Conservation (phyloP, 441 rosid genomes). For the Arabidopsis hybrid region DNA sequence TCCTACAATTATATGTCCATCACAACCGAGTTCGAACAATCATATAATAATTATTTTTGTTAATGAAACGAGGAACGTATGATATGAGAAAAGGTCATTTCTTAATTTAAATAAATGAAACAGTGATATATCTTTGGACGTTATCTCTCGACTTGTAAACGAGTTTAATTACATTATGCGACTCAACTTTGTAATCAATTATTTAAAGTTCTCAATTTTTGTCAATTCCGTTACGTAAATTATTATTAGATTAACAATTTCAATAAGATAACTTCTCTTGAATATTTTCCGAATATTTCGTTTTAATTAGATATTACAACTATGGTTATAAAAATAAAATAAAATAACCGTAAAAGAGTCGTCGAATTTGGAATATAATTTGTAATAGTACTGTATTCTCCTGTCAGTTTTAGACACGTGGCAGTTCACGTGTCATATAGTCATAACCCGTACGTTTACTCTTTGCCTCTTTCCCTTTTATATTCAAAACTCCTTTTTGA, state of each 20-base stretch:
- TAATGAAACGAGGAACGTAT: neutral
- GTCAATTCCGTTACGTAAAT: neutral
- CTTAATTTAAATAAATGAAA: neutral
- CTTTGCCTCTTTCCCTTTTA: conserved; percentile 19
- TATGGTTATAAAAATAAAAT: neutral
- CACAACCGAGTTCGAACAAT: neutral
- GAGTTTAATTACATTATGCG: conserved; percentile 1
- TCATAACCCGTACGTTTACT: conserved; percentile 36
- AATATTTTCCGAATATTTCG: neutral
- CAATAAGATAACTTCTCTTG: neutral
- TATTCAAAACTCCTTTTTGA: neutral
- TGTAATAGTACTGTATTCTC: neutral
- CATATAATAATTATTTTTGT: neutral
- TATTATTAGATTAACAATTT: conserved; percentile 1
- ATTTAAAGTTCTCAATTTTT: neutral
- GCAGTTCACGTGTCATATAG: conserved; percentile 24
- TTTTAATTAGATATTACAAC: too few species aligned
- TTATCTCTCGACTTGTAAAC: conserved; percentile 12
- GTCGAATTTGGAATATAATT: neutral
- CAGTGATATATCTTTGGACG: conserved; percentile 2
- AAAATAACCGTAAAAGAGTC: neutral
- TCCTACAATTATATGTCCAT: conserved; percentile 16
- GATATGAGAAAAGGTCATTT: neutral
- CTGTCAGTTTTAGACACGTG: conserved; percentile 2
- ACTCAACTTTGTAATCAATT: neutral